These are phyloP conservation scores for Trametes cinnabarina DNA, from an alignment of 768 basidiomycete genomes.

Conservation along the genomic window DNA sequence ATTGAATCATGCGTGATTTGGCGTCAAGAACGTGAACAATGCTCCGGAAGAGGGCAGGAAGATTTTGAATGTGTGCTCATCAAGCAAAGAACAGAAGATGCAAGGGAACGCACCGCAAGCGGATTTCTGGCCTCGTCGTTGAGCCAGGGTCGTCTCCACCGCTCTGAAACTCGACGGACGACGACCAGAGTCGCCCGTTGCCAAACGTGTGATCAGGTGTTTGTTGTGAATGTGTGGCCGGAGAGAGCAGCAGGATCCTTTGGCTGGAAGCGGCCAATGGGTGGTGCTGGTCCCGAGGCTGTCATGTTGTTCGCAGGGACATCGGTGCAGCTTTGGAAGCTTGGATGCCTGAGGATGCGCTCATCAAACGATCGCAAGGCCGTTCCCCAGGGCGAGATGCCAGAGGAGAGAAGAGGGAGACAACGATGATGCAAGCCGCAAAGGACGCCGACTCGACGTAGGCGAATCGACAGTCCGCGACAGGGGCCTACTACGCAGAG, in stretches of 20 bases:
- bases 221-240: not conserved
- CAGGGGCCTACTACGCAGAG: too few relatives aligned
- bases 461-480: too few relatives aligned
- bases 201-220: not conserved
- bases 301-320: not conserved
- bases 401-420: too few relatives aligned
- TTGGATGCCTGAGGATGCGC: not conserved
- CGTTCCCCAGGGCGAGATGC: too few relatives aligned
- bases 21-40: not conserved
- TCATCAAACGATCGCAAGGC: too few relatives aligned
- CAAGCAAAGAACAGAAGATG: not conserved
- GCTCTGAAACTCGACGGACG: not conserved
- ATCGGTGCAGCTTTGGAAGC: not conserved
- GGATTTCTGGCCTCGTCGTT: not conserved
- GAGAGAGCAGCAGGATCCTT: slow-evolving; percentile 8
- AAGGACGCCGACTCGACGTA: too few relatives aligned
- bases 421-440: too few relatives aligned
- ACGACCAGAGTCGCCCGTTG: not conserved
- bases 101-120: not conserved
- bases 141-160: not conserved
- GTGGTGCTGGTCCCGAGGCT: slow-evolving; percentile 4
- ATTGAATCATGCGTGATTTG: not conserved
- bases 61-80: not conserved
- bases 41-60: not conserved
- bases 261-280: slow-evolving; percentile 2